phyloP scores from a whole-genome alignment of 176 grass and related monocot genomes.

The Oryza australiensis region DNA sequence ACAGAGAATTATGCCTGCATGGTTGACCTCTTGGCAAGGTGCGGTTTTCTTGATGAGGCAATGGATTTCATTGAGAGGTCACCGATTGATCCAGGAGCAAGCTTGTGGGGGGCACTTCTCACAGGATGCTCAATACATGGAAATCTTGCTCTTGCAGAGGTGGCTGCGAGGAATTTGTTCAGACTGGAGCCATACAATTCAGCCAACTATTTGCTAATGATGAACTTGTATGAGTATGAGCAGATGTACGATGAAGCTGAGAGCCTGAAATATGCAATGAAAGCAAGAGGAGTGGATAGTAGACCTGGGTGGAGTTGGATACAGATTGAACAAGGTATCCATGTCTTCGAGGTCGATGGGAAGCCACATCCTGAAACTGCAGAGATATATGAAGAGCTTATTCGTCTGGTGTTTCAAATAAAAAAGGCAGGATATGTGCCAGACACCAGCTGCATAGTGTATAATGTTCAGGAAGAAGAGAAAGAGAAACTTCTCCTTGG shows the following conservation, averaged over 20 bases:
- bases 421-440: constrained; percentile 65
- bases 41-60: constrained; percentile 81
- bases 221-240: constrained; percentile 62
- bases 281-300: constrained; percentile 51
- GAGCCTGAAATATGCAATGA: constrained; percentile 71
- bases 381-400: constrained; percentile 66
- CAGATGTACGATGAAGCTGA: constrained; percentile 80
- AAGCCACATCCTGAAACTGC: constrained; percentile 52
- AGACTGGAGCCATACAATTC: constrained; percentile 73
- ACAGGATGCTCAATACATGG: constrained; percentile 56
- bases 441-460: constrained; percentile 61
- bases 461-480: constrained; percentile 64
- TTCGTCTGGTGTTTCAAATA: constrained; percentile 43
- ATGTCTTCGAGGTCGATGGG: constrained; percentile 71
- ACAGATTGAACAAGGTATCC: constrained; percentile 54
- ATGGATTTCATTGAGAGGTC: constrained; percentile 64
- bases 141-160: constrained; percentile 66
- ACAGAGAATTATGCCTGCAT: constrained; percentile 83
- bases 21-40: constrained; percentile 77
- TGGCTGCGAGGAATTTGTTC: constrained; percentile 64
- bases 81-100: constrained; percentile 50
- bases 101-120: constrained; percentile 77
- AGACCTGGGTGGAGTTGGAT: constrained; percentile 79
- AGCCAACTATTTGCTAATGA: constrained; percentile 83
- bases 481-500: constrained; percentile 69